Evolutionary conservation across 352 stramenopile species (phyloP), one percentile per base, ranked within the genome.

Genomic region (Aphanomyces invadans): DNA sequence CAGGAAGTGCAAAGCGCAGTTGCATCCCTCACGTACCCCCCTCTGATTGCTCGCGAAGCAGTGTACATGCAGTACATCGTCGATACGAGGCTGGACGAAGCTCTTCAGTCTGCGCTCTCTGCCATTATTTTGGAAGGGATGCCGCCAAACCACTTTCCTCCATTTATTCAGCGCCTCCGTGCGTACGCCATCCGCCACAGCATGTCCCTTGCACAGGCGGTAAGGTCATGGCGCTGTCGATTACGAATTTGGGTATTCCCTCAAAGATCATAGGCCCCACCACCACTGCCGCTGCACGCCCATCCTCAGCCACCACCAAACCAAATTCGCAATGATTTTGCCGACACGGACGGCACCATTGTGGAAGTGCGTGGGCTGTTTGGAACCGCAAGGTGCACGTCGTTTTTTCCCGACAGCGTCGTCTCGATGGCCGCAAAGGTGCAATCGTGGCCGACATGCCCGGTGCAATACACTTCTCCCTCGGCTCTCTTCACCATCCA

Each of bases 51-150:
- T 19, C 12, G 29, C 12, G 19, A 57, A 29, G 49, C 29, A n/a
- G 29, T 38, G 49, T 21, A 21, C 12, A n/a, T 57, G 49, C 49
- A 57, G 49, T 57, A 57, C 49, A 57, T 57, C 36, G 49, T 57
- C 49, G 49, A 57, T 29, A 57, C 49, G 49, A n/a, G 49, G 15
- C 49, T 57, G 25, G 49, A 57, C 25, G 29, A 15, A 12, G 49
- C 49, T n/a, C 7, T 57, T 7, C 21, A 57, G 29, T 39, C 49
- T 11, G 49, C 49, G 5, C 7, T 57, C 25, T n/a, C 23, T 1
- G 7, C 49, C 12, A 32, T 57, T 26, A 10, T 57, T 12, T 11
- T 57, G 5, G 29, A 57, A 15, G 49, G 49, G 15, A 57, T 57
- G 49, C 49, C 49, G 21, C 11, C 7, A 11, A 57, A 57, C 36